phyloP scores from a whole-genome alignment of 2,329 filamentous ascomycete species.

The Plenodomus biglobosus region DNA sequence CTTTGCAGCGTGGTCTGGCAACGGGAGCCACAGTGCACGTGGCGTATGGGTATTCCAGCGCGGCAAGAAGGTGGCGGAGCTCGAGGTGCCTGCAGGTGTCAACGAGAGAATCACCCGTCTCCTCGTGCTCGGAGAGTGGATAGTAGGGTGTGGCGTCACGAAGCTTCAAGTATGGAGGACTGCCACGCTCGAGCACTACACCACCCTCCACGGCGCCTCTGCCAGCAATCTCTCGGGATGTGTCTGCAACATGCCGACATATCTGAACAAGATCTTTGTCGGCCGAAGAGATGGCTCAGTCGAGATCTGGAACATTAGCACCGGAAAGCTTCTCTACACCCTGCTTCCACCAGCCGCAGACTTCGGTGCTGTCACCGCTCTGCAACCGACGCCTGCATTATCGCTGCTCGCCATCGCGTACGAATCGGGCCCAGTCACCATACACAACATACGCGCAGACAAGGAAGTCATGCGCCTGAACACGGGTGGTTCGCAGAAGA shows the following conservation, averaged over 20 bases:
- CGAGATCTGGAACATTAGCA: slow-evolving; percentile 97
- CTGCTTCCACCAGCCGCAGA: slow-evolving; percentile 73
- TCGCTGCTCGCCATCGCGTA: slow-evolving; percentile 89
- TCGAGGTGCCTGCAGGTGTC: slow-evolving; percentile 67
- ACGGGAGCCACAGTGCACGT: slow-evolving; percentile 53
- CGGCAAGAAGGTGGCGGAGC: slow-evolving; percentile 77
- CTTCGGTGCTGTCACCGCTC: slow-evolving; percentile 79
- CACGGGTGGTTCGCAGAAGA: slow-evolving; percentile 61
- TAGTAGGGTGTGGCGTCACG: slow-evolving; percentile 74
- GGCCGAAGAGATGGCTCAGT: slow-evolving; percentile 85
- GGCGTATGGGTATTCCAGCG: slow-evolving; percentile 92
- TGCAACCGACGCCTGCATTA: slow-evolving; percentile 81
- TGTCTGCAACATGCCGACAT: slow-evolving; percentile 87
- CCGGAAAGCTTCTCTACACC: slow-evolving; percentile 86
- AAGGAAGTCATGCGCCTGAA: slow-evolving; percentile 70
- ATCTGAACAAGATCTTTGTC: slow-evolving; percentile 92
- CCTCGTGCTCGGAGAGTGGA: slow-evolving; percentile 85
- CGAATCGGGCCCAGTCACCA: slow-evolving; percentile 71
- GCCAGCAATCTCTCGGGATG: slow-evolving; percentile 73
- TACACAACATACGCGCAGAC: slow-evolving; percentile 81
- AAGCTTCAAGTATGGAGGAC: slow-evolving; percentile 90
- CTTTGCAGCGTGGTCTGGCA: slow-evolving; percentile 84
- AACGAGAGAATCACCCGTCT: slow-evolving; percentile 74
- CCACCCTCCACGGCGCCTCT: slow-evolving; percentile 66
- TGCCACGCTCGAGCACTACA: slow-evolving; percentile 82